Evolutionary conservation across 2,329 filamentous ascomycete genomes (phyloP), one percentile per base, ranked within the genome.

Genomic region (Pseudopithomyces maydicus): DNA sequence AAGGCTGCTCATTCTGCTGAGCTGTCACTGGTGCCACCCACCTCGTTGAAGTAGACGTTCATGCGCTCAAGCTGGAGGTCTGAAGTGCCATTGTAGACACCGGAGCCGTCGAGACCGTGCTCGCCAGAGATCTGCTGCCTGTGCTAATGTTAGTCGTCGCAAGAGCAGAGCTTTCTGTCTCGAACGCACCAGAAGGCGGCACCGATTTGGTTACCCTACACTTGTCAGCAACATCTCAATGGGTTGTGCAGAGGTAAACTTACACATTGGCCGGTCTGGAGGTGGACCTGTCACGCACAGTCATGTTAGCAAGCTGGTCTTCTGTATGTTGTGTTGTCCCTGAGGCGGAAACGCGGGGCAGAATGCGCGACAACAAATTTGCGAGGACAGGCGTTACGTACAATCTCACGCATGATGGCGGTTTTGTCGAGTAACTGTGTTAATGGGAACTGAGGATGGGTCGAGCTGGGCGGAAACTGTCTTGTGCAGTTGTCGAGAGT

Each of bases 211-310:
- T 99, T 99, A 88, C 95, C 95, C 94, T 97, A 74, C 55, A 62
- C 73, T 54, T 55, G 67, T 77, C 56, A 77, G 73, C 55, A 39
- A 54, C 49, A 57, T 56, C 46, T 61, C 57, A 35, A 60, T 48
- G 43, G 17, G 43, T 43, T 33, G 26, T 26, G 32, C 41, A 43
- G 48, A 57, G 45, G 53, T 61, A 38, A 54, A 86, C 88, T 84
- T 88, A 97, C 94, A 86, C 95, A 98, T 89, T 99, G 95, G 82
- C 95, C 95, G 87, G 95, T 99, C 86, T 99, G 95, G 75, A 99
- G 92, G 84, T 99, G 95, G 83, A 98, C 94, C 94, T 98, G 78
- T 85, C 66, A 67, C 58, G 68, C 72, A 75, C 74, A 80, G 64
- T 59, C 67, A 66, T 63, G 76, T 85, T 88, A 83, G 90, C 88